A percentile compares a stretch with the other conserved stretches of the same genome.
These are phyloP conservation scores for Hysterangium stoloniferum DNA, from an alignment of 768 basidiomycete species.

Conservation along the genomic window DNA sequence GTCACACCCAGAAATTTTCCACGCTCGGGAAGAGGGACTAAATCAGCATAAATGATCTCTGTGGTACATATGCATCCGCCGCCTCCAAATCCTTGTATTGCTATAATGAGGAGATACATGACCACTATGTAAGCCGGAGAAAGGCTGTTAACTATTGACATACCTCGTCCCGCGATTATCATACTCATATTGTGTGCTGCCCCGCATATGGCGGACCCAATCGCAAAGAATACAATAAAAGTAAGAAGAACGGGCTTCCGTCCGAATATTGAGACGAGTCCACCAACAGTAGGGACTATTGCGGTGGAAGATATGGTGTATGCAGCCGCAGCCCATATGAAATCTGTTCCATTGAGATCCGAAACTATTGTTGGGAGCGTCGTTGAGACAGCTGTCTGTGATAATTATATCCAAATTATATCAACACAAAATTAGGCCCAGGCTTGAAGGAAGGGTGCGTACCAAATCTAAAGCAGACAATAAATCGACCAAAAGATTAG, in stretches of 20 bases:
- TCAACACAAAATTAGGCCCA: too few species aligned
- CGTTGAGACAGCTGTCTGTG: constrained; percentile 30
- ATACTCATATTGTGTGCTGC: constrained; percentile 32
- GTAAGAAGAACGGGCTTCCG: constrained; percentile 26
- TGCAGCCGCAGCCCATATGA: constrained; percentile 20
- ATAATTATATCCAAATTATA: too few species aligned
- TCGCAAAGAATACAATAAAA: constrained; percentile 28
- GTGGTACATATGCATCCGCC: constrained; percentile 32
- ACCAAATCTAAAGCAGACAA: too few species aligned
- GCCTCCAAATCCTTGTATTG: constrained; percentile 33
- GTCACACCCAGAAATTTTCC: constrained; percentile 33
- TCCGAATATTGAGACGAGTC: constrained; percentile 28
- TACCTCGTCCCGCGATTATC: constrained; percentile 35
- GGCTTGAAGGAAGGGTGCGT: too few species aligned
- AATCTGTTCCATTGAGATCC: constrained; percentile 31
- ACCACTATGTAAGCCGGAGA: not conserved
- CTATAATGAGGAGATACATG: constrained; percentile 15
- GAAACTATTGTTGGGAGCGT: constrained; percentile 36
- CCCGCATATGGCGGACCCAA: constrained; percentile 38
- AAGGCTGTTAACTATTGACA: not conserved
- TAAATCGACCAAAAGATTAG: too few species aligned
- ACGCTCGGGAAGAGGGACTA: constrained; percentile 40
- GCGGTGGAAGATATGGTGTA: constrained; percentile 15
- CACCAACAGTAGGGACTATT: constrained; percentile 13
- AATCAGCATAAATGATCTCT: constrained; percentile 37